Conservation (phyloP, 148 eudicot genomes). For the Diospyros lotus region DNA sequence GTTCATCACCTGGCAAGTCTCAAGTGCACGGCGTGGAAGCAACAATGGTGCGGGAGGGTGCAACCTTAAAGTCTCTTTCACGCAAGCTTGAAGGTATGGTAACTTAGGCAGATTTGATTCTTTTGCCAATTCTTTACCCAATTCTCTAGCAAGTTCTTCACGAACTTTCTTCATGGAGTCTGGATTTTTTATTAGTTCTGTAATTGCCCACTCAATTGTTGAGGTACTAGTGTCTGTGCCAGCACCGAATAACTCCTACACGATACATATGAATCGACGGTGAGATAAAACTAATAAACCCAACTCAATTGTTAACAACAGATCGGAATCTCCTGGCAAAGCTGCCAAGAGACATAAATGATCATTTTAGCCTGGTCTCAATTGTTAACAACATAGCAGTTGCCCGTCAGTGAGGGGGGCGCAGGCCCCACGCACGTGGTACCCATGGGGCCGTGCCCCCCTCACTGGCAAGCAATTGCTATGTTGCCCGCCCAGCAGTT, state of each 20-base stretch:
- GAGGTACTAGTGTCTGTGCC: conserved; percentile 21
- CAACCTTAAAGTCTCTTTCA: conserved; percentile 17
- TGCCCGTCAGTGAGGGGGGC: too few species aligned
- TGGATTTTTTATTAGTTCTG: conserved; percentile 18
- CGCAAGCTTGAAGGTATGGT: conserved; percentile 28
- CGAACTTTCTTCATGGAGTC: conserved; percentile 16
- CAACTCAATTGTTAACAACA: too few species aligned
- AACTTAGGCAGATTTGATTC: conserved; percentile 14
- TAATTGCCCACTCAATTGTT: conserved; percentile 24
- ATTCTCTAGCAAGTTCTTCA: conserved; percentile 7
- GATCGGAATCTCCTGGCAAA: too few species aligned
- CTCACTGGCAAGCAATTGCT: too few species aligned
- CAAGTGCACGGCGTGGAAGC: conserved; percentile 17
- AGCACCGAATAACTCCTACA: conserved; percentile 24
- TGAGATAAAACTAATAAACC: background rate
- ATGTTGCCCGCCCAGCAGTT: too few species aligned
- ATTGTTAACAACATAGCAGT: too few species aligned
- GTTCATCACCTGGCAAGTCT: conserved; percentile 13
- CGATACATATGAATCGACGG: too few species aligned
- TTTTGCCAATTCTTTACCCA: background rate
- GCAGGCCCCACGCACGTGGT: too few species aligned
- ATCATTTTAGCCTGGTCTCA: too few species aligned
- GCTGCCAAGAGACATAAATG: too few species aligned
- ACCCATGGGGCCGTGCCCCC: too few species aligned
- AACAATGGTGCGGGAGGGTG: conserved; percentile 22